Percentiles rank a stretch among this genome's conserved stretches.
These are phyloP conservation scores for Phytophthora brassicae DNA, from an alignment of 352 stramenopile genomes.

Conservation along the genomic window DNA sequence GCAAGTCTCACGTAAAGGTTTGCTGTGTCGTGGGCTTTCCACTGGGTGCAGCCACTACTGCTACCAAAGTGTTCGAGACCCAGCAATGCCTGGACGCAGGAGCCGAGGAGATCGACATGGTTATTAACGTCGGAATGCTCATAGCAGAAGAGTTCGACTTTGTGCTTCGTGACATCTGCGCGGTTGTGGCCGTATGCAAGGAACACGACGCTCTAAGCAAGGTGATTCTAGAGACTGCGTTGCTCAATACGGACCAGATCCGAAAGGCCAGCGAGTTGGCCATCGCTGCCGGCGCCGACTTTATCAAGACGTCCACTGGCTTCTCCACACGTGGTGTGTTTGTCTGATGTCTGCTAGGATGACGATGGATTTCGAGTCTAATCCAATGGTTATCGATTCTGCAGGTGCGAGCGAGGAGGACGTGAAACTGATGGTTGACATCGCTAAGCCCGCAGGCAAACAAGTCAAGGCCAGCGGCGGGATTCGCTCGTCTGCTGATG, in stretches of 20 bases:
- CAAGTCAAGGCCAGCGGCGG: conserved; percentile 85
- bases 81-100: conserved; percentile 63
- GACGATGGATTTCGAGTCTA: not conserved
- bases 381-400: conserved; percentile 2
- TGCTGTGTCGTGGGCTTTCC: conserved; percentile 86
- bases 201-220: conserved; percentile 59
- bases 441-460: conserved; percentile 60
- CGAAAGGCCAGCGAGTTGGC: conserved; percentile 65
- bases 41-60: conserved; percentile 55
- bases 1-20: conserved; percentile 63
- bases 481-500: conserved; percentile 69
- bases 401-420: conserved; percentile 75
- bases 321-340: conserved; percentile 74
- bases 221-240: conserved; percentile 85
- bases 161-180: conserved; percentile 74
- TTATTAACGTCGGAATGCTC: conserved; percentile 77
- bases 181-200: conserved; percentile 72
- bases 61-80: conserved; percentile 76
- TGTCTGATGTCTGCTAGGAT: not conserved
- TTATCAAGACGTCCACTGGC: conserved; percentile 88
- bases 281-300: conserved; percentile 72
- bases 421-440: conserved; percentile 68
- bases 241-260: conserved; percentile 75
- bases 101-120: conserved; percentile 89
- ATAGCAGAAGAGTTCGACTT: conserved; percentile 68